Evolutionary conservation across 2,329 filamentous ascomycete species (phyloP), one percentile per base, ranked within the genome.

Genomic region (Diplodia mutila): DNA sequence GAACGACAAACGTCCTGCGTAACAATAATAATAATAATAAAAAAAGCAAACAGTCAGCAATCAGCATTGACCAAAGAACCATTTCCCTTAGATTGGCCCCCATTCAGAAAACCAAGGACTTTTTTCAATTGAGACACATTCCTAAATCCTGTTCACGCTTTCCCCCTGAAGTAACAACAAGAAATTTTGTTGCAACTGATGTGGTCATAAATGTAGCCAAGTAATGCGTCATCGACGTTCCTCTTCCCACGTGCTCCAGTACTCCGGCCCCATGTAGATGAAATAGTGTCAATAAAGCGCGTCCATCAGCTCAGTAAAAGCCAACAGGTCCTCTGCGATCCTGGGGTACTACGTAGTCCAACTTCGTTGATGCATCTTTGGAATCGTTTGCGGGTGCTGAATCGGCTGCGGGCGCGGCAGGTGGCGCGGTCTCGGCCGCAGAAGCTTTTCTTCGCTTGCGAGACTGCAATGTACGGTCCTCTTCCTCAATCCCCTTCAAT

Each of bases 401-500:
- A 11, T 46, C 42, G 11, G 1, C 11, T 25, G 59, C 7, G 8
- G 59, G 21, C 11, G 46, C 23, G 49, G 46, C 29, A 37, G 59
- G n/a, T 4, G n/a, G 27, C 37, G 27, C 25, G 8, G 46, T 48
- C 25, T 66, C 64, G 21, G n/a, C 23, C 2, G 53, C 52, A 3
- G 42, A 48, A 9, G 73, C 74, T 67, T 69, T 76, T 65, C 75
- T 73, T 64, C 68, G 70, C 71, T 77, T 77, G 61, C 82, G 83
- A 18, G 81, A 74, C 70, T 81, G 83, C 69, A 84, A 87, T 11
- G 82, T 73, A 11, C 81, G 77, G 37, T 90, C 87, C 72, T 91
- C 88, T 59, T 84, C 83, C 75, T 91, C 88, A 67, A 93, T 87
- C 64, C 90, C 87, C 72, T 84, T 84, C 71, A 93, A 70, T 18